Evolutionary conservation across 164 flowering plant genomes (phyloP).

Genomic region (Umbilicus rupestris): DNA sequence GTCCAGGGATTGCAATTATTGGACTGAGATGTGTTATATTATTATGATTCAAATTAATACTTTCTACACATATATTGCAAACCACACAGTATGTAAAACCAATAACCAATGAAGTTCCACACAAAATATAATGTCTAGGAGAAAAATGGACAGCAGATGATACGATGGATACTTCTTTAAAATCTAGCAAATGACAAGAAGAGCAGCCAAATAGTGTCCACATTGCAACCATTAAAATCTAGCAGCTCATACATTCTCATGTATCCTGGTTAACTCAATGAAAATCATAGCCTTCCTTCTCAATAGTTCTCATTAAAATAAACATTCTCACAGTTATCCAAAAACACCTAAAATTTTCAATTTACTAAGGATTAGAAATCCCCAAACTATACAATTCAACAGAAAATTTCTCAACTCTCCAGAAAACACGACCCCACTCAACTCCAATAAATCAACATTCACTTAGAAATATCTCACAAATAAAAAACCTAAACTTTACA

Average conservation of each 20-base stretch:
- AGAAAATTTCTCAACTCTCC: too few species aligned
- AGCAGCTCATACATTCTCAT: too few species aligned
- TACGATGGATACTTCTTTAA: background rate
- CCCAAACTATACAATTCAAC: background rate
- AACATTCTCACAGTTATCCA: too few species aligned
- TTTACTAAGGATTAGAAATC: background rate
- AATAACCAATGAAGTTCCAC: background rate
- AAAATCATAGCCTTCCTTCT: too few species aligned
- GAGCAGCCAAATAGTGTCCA: too few species aligned
- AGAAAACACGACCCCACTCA: background rate
- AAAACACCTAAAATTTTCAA: background rate
- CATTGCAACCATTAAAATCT: too few species aligned
- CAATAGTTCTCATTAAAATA: too few species aligned
- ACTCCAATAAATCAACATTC: background rate
- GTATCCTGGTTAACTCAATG: too few species aligned
- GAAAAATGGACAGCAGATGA: background rate
- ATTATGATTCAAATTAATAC: background rate
- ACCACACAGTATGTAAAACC: background rate
- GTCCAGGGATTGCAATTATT: background rate
- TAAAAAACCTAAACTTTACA: too few species aligned
- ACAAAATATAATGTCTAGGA: background rate
- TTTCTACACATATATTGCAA: background rate
- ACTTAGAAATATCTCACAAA: too few species aligned
- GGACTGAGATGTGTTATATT: background rate
- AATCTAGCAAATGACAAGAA: too few species aligned